Evolutionary conservation across 2,329 filamentous ascomycete genomes (phyloP).

Genomic region (Spiromastix sp.): DNA sequence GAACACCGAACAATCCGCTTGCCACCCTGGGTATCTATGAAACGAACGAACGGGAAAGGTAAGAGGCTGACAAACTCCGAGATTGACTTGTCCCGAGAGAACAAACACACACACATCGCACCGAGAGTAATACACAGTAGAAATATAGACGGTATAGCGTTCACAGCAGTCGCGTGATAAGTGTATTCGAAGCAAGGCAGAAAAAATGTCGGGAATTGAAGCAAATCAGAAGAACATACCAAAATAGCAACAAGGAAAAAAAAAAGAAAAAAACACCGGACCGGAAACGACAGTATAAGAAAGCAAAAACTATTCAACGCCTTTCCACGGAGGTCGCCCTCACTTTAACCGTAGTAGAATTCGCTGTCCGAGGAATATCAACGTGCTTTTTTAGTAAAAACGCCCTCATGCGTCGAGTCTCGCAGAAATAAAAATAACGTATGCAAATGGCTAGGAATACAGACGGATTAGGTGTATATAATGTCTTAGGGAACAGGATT

Average conservation of each 20-base stretch:
- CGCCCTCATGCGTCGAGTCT: no score
- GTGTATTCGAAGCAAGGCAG: no score
- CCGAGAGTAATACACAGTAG: no score
- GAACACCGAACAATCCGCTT: conserved; percentile 2
- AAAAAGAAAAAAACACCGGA: neutral
- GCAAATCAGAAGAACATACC: no score
- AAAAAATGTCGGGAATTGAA: no score
- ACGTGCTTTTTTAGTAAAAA: neutral
- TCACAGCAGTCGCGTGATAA: no score
- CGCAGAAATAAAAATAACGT: no score
- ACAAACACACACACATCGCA: no score
- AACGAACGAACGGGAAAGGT: conserved; percentile 1
- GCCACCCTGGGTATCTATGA: conserved; percentile 9
- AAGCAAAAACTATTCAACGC: neutral
- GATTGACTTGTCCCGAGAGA: no score
- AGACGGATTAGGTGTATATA: no score
- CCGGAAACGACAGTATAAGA: neutral
- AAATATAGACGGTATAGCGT: no score
- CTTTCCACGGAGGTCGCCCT: conserved; percentile 5
- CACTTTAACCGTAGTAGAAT: conserved; percentile 1
- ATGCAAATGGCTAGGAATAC: no score
- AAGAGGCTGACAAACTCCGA: neutral
- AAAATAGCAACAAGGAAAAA: neutral
- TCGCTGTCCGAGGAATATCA: neutral
- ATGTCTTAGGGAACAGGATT: conserved; percentile 3